These are phyloP conservation scores for Lophiotrema nucula DNA, from an alignment of 495 filamentous ascomycete genomes.

Conservation along the genomic window DNA sequence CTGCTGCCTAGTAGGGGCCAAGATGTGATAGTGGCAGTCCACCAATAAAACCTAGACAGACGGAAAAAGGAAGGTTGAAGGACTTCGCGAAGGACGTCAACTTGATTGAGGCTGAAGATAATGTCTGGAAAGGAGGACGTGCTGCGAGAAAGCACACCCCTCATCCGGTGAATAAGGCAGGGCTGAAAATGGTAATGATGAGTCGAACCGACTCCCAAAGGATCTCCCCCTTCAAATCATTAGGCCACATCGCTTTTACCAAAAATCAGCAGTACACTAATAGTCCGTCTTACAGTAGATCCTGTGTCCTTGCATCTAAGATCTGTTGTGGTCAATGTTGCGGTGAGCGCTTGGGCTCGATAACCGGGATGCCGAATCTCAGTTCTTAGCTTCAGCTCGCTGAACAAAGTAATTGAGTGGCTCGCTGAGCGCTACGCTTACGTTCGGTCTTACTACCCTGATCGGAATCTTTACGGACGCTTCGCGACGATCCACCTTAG, in stretches of 20 bases:
- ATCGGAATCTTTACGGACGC: neutral
- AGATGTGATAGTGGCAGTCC: neutral
- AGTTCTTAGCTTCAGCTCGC: neutral
- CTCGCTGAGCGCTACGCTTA: neutral
- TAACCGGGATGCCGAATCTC: neutral
- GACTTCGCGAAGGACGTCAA: neutral
- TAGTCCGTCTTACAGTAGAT: neutral
- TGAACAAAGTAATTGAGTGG: neutral
- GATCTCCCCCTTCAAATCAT: neutral
- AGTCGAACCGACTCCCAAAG: neutral
- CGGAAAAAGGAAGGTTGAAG: neutral
- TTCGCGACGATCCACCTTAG: neutral
- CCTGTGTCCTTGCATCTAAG: neutral
- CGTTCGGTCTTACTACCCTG: neutral
- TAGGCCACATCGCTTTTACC: no score
- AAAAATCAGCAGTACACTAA: neutral
- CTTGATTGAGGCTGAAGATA: no score
- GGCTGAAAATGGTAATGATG: neutral
- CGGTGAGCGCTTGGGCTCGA: constrained; percentile 5
- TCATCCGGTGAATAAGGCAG: neutral
- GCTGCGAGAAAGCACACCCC: no score
- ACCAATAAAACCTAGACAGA: neutral
- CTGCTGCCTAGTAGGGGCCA: neutral
- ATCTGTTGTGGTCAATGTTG: neutral
- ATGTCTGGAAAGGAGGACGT: no score